phyloP scores from a whole-genome alignment of 768 basidiomycete species.

The Pleurotus giganteus region DNA sequence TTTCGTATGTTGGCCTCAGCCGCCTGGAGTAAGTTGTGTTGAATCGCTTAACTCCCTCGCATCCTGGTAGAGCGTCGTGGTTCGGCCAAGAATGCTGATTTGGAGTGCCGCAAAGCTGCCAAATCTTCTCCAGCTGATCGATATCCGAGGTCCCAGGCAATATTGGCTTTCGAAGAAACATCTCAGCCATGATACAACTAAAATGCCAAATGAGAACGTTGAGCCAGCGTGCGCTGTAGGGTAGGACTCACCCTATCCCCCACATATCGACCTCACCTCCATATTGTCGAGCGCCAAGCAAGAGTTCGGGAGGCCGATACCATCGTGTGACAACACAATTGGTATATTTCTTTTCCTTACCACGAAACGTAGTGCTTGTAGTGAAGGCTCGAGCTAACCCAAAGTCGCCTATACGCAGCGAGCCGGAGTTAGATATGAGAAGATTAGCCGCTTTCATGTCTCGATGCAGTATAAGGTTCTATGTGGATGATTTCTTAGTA shows the following conservation, averaged over 20 bases:
- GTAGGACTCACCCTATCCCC: conserved; percentile 80
- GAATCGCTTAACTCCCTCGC: conserved; percentile 75
- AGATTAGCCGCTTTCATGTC: conserved; percentile 99
- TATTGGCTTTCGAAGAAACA: conserved; percentile 87
- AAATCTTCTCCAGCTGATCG: conserved; percentile 91
- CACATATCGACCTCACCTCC: conserved; percentile 96
- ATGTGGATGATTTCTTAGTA: conserved; percentile 12
- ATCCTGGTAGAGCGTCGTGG: conserved; percentile 71
- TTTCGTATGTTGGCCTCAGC: conserved; percentile 56
- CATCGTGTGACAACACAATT: conserved; percentile 94
- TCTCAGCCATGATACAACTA: conserved; percentile 96
- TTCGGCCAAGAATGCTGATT: conserved; percentile 82
- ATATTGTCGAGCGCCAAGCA: conserved; percentile 87
- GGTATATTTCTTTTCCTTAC: conserved; percentile 76
- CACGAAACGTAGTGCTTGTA: conserved; percentile 40
- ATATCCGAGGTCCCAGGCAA: conserved; percentile 84
- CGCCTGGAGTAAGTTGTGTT: conserved; percentile 45
- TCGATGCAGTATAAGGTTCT: conserved; percentile 97
- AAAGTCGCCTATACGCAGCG: conserved; percentile 89
- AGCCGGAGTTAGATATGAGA: conserved; percentile 85
- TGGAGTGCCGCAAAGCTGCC: conserved; percentile 85
- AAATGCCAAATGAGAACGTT: not conserved
- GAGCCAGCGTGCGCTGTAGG: not conserved
- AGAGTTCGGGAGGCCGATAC: conserved; percentile 92
- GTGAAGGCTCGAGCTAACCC: conserved; percentile 89